Conservation (phyloP, 192 early-diverging fungal species). For the Backusella australiensis region DNA sequence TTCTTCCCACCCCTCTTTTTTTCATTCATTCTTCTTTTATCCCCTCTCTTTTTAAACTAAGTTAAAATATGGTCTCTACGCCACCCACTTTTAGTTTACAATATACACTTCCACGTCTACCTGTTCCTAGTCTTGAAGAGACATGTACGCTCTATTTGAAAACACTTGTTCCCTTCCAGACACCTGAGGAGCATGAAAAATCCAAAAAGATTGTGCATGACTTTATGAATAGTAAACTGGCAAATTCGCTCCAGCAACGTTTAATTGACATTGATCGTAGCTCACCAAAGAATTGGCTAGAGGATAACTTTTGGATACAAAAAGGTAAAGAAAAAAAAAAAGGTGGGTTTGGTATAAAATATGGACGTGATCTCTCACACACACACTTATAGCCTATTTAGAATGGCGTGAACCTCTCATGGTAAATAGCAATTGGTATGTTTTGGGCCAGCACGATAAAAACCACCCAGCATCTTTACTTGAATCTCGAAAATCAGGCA, state of each 20-base stretch:
- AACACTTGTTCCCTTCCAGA: conserved; percentile 55
- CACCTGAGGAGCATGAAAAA: conserved; percentile 41
- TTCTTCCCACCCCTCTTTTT: neutral
- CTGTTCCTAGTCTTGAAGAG: conserved; percentile 59
- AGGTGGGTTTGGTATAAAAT: neutral
- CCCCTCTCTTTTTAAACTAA: neutral
- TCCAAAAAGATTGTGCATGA: conserved; percentile 45
- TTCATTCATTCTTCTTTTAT: neutral
- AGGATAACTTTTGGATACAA: conserved; percentile 65
- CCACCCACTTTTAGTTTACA: conserved; percentile 45
- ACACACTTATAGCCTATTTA: conserved; percentile 58
- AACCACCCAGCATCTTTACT: conserved; percentile 47
- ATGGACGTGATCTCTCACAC: conserved; percentile 20
- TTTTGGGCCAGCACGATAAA: conserved; percentile 61
- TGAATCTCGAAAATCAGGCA: conserved; percentile 31
- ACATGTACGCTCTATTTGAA: conserved; percentile 55
- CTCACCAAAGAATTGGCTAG: conserved; percentile 65
- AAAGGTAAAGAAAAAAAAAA: conserved; percentile 14
- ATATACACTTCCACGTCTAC: conserved; percentile 54
- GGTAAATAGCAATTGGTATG: conserved; percentile 91
- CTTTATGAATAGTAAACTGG: conserved; percentile 37
- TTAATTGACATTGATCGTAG: conserved; percentile 59
- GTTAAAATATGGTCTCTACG: neutral
- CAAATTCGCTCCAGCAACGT: conserved; percentile 57
- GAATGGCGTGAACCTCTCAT: conserved; percentile 78